Evolutionary conservation across 352 stramenopile genomes (phyloP).

Genomic region (Elongisporangium anandrum): DNA sequence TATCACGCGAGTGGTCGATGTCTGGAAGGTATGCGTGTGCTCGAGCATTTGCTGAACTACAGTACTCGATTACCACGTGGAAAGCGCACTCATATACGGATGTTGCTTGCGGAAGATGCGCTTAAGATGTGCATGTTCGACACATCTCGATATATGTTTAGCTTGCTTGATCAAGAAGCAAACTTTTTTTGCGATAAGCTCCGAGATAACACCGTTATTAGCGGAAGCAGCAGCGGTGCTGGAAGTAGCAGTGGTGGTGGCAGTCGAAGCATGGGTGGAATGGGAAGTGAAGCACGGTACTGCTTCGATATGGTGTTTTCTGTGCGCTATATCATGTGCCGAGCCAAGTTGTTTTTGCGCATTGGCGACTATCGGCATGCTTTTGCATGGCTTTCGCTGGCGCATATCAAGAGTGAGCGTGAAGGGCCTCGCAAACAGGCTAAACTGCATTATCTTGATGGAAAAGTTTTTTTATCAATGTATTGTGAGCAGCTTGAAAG

Average conservation of each 20-base stretch:
- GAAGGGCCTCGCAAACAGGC: conserved; percentile 63
- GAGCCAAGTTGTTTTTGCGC: conserved; percentile 60
- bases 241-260: conserved; percentile 58
- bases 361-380: conserved; percentile 47
- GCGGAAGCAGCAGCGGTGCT: conserved; percentile 40
- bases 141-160: conserved; percentile 69
- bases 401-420: conserved; percentile 72
- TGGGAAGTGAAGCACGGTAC: conserved; percentile 71
- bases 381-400: conserved; percentile 70
- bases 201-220: conserved; percentile 58
- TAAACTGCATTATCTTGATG: conserved; percentile 65
- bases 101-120: conserved; percentile 76
- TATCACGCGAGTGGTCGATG: conserved; percentile 78
- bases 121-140: conserved; percentile 73
- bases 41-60: conserved; percentile 79
- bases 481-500: conserved; percentile 55
- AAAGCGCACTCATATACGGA: conserved; percentile 73
- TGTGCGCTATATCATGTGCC: conserved; percentile 63
- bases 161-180: conserved; percentile 67
- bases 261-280: conserved; percentile 41
- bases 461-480: conserved; percentile 49
- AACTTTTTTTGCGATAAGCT: conserved; percentile 69
- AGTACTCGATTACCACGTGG: conserved; percentile 62
- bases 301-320: conserved; percentile 82
- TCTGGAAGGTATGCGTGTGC: conserved; percentile 69